Evolutionary conservation across 2,329 filamentous ascomycete genomes (phyloP).

Genomic region (Penicillium sp.): DNA sequence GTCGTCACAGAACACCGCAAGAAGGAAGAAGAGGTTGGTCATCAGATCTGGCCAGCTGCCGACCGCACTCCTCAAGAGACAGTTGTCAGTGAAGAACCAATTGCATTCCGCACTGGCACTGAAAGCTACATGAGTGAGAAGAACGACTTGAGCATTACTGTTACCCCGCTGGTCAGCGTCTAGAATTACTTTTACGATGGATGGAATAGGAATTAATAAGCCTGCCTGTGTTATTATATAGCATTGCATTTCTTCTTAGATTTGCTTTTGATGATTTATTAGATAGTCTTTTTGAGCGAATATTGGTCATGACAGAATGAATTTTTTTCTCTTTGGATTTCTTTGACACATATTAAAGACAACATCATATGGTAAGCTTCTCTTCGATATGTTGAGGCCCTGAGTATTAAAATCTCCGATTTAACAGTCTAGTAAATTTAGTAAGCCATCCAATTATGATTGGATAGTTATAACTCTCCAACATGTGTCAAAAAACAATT

Average conservation of each 20-base stretch:
- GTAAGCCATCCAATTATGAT: too few species aligned
- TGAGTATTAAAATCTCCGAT: too few species aligned
- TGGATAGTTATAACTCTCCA: too few species aligned
- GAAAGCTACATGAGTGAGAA: slow-evolving; percentile 12
- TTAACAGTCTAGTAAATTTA: too few species aligned
- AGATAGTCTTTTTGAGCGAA: slow-evolving; percentile 4
- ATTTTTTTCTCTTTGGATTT: neutral
- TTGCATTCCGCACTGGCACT: slow-evolving; percentile 24
- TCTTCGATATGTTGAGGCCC: too few species aligned
- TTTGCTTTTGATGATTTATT: slow-evolving; percentile 3
- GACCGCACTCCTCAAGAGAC: slow-evolving; percentile 26
- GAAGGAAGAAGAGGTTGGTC: slow-evolving; percentile 49
- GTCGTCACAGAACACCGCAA: slow-evolving; percentile 52
- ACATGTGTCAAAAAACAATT: too few species aligned
- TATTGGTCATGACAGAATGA: slow-evolving; percentile 2
- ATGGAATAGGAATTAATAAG: neutral
- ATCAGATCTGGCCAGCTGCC: slow-evolving; percentile 59
- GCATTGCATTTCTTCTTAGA: slow-evolving; percentile 4
- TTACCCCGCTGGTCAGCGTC: slow-evolving; percentile 1
- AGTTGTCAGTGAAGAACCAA: slow-evolving; percentile 23
- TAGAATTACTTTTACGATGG: neutral
- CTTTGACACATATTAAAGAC: too few species aligned
- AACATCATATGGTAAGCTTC: too few species aligned
- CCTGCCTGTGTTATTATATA: neutral
- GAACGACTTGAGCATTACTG: slow-evolving; percentile 11